Conservation (phyloP, 768 basidiomycete genomes). For the Serpula lacrymans region DNA sequence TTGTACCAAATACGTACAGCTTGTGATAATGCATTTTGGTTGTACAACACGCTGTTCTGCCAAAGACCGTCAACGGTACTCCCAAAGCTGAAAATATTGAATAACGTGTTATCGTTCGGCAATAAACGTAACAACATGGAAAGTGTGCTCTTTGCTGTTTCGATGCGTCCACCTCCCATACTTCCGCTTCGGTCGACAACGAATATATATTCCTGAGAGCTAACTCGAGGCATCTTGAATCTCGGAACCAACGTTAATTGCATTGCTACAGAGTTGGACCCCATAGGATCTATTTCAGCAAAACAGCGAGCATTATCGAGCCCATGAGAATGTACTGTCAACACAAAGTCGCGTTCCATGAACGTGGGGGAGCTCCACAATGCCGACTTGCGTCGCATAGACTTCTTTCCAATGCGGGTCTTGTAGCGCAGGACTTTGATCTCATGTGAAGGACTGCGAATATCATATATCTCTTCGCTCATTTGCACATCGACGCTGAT, state of each 20-base stretch:
- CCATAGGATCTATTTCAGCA: conserved; percentile 37
- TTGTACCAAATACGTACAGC: conserved; percentile 30
- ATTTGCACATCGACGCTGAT: conserved; percentile 48
- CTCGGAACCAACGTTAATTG: conserved; percentile 55
- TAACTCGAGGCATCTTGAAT: conserved; percentile 39
- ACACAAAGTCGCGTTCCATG: conserved; percentile 48
- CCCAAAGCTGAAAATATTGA: conserved; percentile 64
- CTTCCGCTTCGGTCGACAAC: conserved; percentile 57
- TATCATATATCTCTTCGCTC: conserved; percentile 36
- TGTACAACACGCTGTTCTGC: conserved; percentile 30
- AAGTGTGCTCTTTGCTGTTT: conserved; percentile 46
- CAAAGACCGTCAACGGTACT: conserved; percentile 27
- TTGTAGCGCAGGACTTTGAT: conserved; percentile 33
- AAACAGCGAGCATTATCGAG: conserved; percentile 56
- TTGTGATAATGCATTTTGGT: conserved; percentile 21
- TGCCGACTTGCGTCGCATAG: conserved; percentile 39
- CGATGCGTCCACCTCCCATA: conserved; percentile 42
- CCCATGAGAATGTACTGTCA: conserved; percentile 45
- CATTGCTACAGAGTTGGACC: conserved; percentile 40
- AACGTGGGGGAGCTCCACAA: conserved; percentile 38
- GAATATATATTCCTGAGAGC: conserved; percentile 56
- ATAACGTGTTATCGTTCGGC: conserved; percentile 36
- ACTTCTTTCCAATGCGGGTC: conserved; percentile 30
- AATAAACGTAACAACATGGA: conserved; percentile 46
- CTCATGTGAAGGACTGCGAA: conserved; percentile 44